Percentiles rank a stretch among this genome's conserved stretches.
phyloP scores from a whole-genome alignment of 805 yeast genomes.

The Candida sakaeoensis region DNA sequence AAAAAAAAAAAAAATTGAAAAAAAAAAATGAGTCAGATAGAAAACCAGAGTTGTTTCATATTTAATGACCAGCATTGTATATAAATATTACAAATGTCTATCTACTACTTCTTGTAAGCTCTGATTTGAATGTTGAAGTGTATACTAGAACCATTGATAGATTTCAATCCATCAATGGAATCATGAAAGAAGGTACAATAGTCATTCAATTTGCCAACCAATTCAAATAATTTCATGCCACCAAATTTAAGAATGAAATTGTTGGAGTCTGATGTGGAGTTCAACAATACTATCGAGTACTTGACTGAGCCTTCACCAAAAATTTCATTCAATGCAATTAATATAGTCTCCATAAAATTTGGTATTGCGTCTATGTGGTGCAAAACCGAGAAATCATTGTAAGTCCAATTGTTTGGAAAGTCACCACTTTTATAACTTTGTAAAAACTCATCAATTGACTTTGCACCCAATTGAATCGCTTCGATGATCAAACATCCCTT shows the following conservation, averaged over 20 bases:
- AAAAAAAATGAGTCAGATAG: conserved; percentile 6
- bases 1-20: too few species aligned
- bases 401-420: conserved; percentile 9
- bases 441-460: conserved; percentile 11
- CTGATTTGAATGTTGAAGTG: conserved; percentile 10
- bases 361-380: conserved; percentile 22
- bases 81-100: background rate
- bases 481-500: conserved; percentile 30
- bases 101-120: conserved; percentile 6
- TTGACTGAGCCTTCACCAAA: conserved; percentile 35
- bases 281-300: conserved; percentile 26
- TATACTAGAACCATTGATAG: conserved; percentile 8
- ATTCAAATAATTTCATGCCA: conserved; percentile 28
- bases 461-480: conserved; percentile 9
- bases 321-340: conserved; percentile 19
- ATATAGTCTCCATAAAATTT: conserved; percentile 19
- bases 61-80: conserved; percentile 8
- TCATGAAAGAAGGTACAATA: conserved; percentile 20
- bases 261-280: conserved; percentile 27
- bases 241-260: conserved; percentile 26
- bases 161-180: conserved; percentile 8
- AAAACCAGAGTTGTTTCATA: background rate
- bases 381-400: conserved; percentile 6
- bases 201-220: conserved; percentile 28
- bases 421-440: conserved; percentile 4